phyloP scores from a whole-genome alignment of 2,329 filamentous ascomycete genomes.

The Sarocladium oryzae region DNA sequence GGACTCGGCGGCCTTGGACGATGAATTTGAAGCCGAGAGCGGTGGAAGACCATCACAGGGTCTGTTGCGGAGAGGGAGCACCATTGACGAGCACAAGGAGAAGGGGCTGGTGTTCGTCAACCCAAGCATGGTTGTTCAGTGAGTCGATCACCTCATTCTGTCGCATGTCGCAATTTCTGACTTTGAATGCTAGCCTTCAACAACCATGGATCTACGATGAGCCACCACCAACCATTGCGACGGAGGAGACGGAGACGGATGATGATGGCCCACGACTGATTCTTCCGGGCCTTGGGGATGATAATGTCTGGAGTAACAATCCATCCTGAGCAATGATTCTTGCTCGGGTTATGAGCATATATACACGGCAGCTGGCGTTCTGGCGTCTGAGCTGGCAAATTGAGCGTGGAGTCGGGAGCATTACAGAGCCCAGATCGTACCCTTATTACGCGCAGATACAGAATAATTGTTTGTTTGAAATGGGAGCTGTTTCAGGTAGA shows the following conservation, averaged over 20 bases:
- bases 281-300: constrained; percentile 31
- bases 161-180: constrained; percentile 9
- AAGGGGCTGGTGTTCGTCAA: constrained; percentile 67
- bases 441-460: no score
- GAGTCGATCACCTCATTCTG: constrained; percentile 30
- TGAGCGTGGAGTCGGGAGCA: no score
- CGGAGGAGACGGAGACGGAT: constrained; percentile 21
- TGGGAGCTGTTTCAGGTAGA: neutral
- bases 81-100: constrained; percentile 66
- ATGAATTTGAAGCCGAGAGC: constrained; percentile 34
- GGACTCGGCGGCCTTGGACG: constrained; percentile 24
- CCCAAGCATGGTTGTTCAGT: constrained; percentile 64
- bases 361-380: constrained; percentile 11
- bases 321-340: neutral
- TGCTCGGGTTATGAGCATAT: neutral
- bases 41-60: constrained; percentile 31
- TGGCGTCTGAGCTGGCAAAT: constrained; percentile 30
- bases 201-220: constrained; percentile 63
- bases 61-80: constrained; percentile 49
- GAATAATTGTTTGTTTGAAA: neutral
- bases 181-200: constrained; percentile 43
- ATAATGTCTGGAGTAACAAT: constrained; percentile 28
- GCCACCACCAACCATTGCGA: constrained; percentile 34
- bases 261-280: constrained; percentile 21
- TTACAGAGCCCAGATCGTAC: no score